phyloP scores from a whole-genome alignment of 371 early-diverging fungal genomes.

The Dinochytrium kinnereticum region DNA sequence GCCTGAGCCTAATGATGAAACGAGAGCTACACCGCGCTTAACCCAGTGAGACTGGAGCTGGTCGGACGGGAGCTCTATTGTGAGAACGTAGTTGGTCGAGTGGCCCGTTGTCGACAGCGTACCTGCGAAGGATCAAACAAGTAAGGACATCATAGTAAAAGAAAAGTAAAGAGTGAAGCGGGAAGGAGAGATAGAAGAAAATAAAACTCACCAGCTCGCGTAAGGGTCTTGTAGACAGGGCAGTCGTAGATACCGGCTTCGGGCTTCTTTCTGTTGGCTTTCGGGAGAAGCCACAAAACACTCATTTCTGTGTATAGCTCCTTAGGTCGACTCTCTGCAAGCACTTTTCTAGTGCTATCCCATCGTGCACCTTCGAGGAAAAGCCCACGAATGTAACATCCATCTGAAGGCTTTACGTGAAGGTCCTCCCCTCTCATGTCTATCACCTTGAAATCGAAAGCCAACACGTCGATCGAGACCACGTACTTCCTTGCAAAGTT shows the following conservation, averaged over 20 bases:
- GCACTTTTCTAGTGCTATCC: slow-evolving; percentile 44
- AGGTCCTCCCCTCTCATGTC: slow-evolving; percentile 58
- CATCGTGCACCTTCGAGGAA: slow-evolving; percentile 64
- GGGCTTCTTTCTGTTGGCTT: slow-evolving; percentile 57
- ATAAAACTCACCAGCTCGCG: slow-evolving; percentile 53
- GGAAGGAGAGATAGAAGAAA: not conserved
- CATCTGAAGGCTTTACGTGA: slow-evolving; percentile 55
- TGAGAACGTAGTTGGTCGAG: slow-evolving; percentile 64
- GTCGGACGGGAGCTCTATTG: slow-evolving; percentile 62
- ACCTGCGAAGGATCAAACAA: slow-evolving; percentile 30
- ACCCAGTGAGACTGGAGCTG: slow-evolving; percentile 59
- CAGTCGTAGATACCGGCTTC: slow-evolving; percentile 59
- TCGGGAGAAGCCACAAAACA: slow-evolving; percentile 61
- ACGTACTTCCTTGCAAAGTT: slow-evolving; percentile 62
- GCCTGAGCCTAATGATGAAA: slow-evolving; percentile 50
- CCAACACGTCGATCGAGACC: slow-evolving; percentile 57
- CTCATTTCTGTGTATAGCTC: slow-evolving; percentile 64
- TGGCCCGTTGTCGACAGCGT: slow-evolving; percentile 69
- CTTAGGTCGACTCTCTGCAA: slow-evolving; percentile 59
- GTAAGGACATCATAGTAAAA: not conserved
- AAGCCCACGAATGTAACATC: slow-evolving; percentile 63
- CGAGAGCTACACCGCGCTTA: slow-evolving; percentile 60
- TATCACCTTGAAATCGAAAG: slow-evolving; percentile 58
- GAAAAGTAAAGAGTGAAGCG: not conserved
- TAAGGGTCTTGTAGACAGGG: slow-evolving; percentile 64